Percentiles rank a stretch among this genome's conserved stretches.
phyloP scores from a whole-genome alignment of 257 asterid genomes.

The Rauvolfia tetraphylla region DNA sequence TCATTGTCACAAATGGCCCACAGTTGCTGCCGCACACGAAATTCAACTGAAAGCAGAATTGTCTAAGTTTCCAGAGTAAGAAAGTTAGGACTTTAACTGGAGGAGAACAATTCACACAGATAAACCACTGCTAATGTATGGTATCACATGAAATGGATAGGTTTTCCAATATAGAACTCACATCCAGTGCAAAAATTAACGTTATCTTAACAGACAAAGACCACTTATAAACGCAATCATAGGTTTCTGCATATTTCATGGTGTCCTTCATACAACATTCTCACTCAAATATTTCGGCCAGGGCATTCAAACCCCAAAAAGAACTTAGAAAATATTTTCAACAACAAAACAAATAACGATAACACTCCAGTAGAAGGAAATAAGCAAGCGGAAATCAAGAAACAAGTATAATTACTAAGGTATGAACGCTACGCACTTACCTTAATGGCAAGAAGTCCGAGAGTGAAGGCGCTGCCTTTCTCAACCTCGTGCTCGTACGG shows the following conservation, averaged over 20 bases:
- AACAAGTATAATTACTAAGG: neutral
- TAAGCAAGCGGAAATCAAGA: neutral
- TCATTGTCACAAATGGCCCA: neutral
- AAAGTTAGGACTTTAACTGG: neutral
- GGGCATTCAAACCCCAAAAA: too few relatives aligned
- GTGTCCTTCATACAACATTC: neutral
- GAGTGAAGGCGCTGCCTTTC: conserved; percentile 96
- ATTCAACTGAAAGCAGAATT: neutral
- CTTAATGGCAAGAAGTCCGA: conserved; percentile 92
- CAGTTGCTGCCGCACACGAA: neutral
- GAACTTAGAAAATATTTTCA: neutral
- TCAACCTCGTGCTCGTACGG: conserved; percentile 88
- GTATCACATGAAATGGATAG: neutral
- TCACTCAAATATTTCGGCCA: neutral
- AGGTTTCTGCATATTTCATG: neutral
- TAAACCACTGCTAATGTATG: neutral
- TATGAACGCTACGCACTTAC: conserved; percentile 35
- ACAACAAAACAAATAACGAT: neutral
- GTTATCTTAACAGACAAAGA: neutral
- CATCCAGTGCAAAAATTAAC: neutral
- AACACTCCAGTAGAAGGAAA: neutral
- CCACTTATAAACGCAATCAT: neutral
- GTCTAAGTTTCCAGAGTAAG: too few relatives aligned
- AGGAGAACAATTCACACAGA: neutral
- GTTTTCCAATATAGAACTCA: neutral